Evolutionary conservation across 495 filamentous ascomycete genomes (phyloP).

Genomic region (Immersiella caudata): DNA sequence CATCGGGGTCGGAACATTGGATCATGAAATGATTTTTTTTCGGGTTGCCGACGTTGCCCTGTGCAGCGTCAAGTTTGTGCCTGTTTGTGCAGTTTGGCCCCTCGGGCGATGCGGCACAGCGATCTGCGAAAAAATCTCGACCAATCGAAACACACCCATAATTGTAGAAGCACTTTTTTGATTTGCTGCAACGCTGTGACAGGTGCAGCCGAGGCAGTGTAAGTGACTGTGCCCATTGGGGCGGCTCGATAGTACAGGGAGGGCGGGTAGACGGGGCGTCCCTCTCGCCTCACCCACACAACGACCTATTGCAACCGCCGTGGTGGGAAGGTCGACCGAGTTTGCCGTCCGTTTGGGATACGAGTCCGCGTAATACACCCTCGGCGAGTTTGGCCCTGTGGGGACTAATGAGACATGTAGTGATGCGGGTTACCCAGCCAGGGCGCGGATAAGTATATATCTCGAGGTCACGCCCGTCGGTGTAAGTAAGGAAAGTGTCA

Average conservation of each 20-base stretch:
- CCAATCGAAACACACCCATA: not conserved
- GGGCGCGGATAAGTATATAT: not conserved
- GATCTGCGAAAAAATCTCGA: not conserved
- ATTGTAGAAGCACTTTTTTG: not conserved
- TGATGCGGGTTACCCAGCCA: not conserved
- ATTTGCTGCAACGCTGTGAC: not conserved
- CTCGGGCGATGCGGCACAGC: not conserved
- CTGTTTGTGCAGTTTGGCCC: not conserved
- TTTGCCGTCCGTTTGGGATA: not conserved
- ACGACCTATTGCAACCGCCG: not conserved
- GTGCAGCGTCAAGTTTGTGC: not conserved
- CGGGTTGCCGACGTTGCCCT: not conserved
- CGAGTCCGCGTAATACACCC: not conserved
- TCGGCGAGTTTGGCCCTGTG: not conserved
- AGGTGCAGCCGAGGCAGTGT: not conserved
- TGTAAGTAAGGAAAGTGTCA: not conserved
- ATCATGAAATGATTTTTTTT: not conserved
- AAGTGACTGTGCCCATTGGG: not conserved
- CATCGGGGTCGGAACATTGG: not conserved
- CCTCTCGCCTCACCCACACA: not conserved
- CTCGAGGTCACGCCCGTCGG: not conserved
- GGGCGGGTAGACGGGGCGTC: constrained; percentile 4
- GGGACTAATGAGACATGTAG: not conserved
- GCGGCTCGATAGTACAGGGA: not conserved
- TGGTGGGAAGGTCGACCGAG: not conserved